phyloP scores from a whole-genome alignment of 345 rosid species.

The Fremontodendron californicum region DNA sequence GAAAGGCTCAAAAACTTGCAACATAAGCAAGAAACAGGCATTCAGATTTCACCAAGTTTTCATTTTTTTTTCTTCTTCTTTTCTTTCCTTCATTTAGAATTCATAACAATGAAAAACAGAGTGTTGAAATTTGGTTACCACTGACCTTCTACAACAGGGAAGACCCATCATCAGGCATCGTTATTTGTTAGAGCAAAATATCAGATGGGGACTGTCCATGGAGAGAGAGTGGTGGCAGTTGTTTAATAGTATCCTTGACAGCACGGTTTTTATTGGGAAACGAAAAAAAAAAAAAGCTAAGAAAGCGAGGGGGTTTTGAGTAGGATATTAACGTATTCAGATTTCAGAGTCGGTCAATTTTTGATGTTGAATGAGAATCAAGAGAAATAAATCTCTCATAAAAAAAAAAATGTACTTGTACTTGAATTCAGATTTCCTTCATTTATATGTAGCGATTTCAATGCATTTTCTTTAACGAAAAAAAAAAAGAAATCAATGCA shows the following conservation, averaged over 20 bases:
- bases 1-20: constrained; percentile 10
- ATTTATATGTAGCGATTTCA: no score
- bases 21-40: constrained; percentile 7
- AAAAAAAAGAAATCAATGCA: no score
- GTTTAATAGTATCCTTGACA: background rate
- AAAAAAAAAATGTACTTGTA: no score
- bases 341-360: background rate
- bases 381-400: background rate
- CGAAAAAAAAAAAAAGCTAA: background rate
- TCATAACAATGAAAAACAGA: background rate
- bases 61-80: background rate
- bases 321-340: background rate
- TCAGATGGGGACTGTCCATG: background rate
- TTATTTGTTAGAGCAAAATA: background rate
- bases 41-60: background rate
- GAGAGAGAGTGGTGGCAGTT: background rate
- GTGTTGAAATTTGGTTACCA: background rate
- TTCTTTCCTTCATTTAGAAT: background rate
- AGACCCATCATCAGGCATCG: background rate
- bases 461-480: no score
- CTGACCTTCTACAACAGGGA: constrained; percentile 4
- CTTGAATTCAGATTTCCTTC: no score
- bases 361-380: background rate
- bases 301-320: background rate
- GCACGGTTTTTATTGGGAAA: background rate